Base-by-base conservation (phyloP, 805 yeast species). In the Kodamaea kakaduensis region DNA sequence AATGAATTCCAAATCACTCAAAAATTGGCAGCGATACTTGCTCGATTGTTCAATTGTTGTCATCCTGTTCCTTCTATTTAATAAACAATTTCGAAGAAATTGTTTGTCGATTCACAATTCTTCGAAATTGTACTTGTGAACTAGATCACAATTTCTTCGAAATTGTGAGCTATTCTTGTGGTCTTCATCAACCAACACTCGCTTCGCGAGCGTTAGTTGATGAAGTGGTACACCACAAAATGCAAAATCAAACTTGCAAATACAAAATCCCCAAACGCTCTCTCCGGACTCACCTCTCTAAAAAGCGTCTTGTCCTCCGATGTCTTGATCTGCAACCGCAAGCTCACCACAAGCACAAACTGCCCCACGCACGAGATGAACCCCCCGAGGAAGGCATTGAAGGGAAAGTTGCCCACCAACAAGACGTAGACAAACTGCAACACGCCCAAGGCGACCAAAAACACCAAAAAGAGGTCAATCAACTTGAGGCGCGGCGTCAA, bases 381-480 rank as follows among this genome's bases (percentile, higher is more conserved):
- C 1, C 97, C 97, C 14, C 95, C 90, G 41, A 93, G 71, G 56
- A 93, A 93, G 16, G 96, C 97, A 62, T 93, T 93, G 74, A 93
- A 93, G 12, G 99, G 99, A 74, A 83, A 93, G 50, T 77, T 86
- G 23, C 97, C 95, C 30, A 88, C 77, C 9, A 87, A 42, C 26
- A 81, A 47, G 46, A 84, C 84, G 59, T 88, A 90, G 3, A 69
- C 63, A 54, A 88, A 87, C 61, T 93, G 97, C 18, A 84, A 59
- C 1, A 74, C 62, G 1, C 95, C 98, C 41, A 86, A 66, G 0
- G 67, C 59, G 12, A 90, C 89, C 40, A 90, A 61, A 46, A 84
- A 88, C 17, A 58, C 75, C 52, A 90, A 70, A 53, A 89, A 93
- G 9, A 71, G 47, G 57, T 93, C 97, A 46, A 90, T 82, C 34